Conservation (phyloP, 352 stramenopile genomes). For the Phytopythium boreale region DNA sequence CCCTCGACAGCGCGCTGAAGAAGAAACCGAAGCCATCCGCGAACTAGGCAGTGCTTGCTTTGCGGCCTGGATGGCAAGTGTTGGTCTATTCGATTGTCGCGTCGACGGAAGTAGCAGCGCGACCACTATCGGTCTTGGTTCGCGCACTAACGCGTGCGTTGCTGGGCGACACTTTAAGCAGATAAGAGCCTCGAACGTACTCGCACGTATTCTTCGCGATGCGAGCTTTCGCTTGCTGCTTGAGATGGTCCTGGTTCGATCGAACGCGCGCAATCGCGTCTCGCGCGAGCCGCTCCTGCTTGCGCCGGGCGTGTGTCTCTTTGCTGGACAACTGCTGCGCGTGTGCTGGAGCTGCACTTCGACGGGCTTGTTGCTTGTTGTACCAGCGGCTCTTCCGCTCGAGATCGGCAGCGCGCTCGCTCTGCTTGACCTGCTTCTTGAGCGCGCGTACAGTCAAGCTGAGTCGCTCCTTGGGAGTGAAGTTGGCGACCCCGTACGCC, state of each 20-base stretch:
- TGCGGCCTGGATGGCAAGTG: not conserved
- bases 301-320: slow-evolving; percentile 2
- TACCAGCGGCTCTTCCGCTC: slow-evolving; percentile 37
- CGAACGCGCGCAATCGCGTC: slow-evolving; percentile 10
- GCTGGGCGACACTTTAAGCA: slow-evolving; percentile 22
- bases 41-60: not conserved
- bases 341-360: slow-evolving; percentile 14
- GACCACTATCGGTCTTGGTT: not conserved
- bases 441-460: slow-evolving; percentile 15
- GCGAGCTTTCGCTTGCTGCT: slow-evolving; percentile 24
- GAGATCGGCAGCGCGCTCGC: slow-evolving; percentile 12
- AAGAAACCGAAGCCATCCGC: slow-evolving; percentile 16
- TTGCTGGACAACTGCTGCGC: slow-evolving; percentile 14
- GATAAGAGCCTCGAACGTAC: slow-evolving; percentile 44
- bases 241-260: slow-evolving; percentile 17
- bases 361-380: slow-evolving; percentile 14
- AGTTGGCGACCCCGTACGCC: slow-evolving; percentile 31
- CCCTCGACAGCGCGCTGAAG: slow-evolving; percentile 44
- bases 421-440: slow-evolving; percentile 16
- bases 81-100: not conserved
- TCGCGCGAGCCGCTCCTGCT: slow-evolving; percentile 5
- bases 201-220: slow-evolving; percentile 15
- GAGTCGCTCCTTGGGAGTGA: slow-evolving; percentile 36
- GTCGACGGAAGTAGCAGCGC: not conserved
- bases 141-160: not conserved